phyloP scores from a whole-genome alignment of 495 filamentous ascomycete species.

The Podospora tetraspora region DNA sequence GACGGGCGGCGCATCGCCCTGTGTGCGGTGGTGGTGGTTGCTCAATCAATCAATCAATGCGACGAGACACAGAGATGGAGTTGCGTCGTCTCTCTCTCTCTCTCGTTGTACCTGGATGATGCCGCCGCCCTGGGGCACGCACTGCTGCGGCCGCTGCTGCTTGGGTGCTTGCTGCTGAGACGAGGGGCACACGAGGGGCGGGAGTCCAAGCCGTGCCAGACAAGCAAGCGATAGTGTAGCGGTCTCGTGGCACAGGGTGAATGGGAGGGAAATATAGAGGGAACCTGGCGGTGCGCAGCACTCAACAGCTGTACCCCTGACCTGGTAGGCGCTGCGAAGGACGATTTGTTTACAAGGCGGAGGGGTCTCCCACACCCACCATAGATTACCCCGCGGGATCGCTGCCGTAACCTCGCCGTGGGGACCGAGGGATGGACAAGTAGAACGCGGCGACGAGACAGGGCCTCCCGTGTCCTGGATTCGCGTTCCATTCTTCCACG shows the following conservation, averaged over 20 bases:
- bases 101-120: not conserved
- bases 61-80: slow-evolving; percentile 2
- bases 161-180: not conserved
- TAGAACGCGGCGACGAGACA: not conserved
- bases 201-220: not conserved
- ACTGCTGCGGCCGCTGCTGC: not conserved
- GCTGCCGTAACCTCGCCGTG: not conserved
- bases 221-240: not conserved
- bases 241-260: slow-evolving; percentile 1
- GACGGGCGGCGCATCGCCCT: not conserved
- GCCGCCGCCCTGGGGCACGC: not conserved
- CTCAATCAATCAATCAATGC: slow-evolving; percentile 25
- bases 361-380: not conserved
- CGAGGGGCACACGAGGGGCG: not conserved
- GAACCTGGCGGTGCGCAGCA: not conserved
- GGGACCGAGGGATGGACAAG: not conserved
- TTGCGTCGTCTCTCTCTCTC: not conserved
- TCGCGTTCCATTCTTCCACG: slow-evolving; percentile 9
- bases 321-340: not conserved
- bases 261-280: not conserved
- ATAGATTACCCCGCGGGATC: slow-evolving; percentile 7
- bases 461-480: not conserved
- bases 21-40: slow-evolving; percentile 3
- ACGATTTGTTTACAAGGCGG: slow-evolving; percentile 4
- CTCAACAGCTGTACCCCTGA: slow-evolving; percentile 1